Evolutionary conservation across 208 protist genomes (phyloP), one percentile per base, ranked within the genome.

Genomic region (Leishmania turanica): DNA sequence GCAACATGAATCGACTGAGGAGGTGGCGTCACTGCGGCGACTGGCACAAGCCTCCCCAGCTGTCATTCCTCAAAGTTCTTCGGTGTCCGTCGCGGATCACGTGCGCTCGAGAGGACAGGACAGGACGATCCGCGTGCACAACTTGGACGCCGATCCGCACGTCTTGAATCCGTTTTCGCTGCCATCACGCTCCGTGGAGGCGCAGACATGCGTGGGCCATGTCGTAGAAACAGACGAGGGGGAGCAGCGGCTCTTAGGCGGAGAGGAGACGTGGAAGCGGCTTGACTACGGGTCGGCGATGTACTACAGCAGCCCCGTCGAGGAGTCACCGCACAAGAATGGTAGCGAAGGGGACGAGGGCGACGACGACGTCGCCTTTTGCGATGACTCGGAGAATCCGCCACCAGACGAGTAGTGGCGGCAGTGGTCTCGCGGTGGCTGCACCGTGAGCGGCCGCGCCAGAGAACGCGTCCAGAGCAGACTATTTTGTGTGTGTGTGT

Each of bases 281-380:
- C 31, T 70, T 3, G 37, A 80, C 31, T 80, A 80, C 54, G 77
- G 77, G 24, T 65, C 66, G 15, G 77, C 77, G 6, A n/a, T 73
- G 77, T 80, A 80, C 68, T 80, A 75, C 66, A 80, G 77, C 19
- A n/a, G 45, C 40, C 15, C 77, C 40, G 34, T 47, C 37, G 47
- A 66, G 1, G 49, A 24, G 24, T 3, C 6, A 0, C 37, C 75
- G 37, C 45, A 62, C 34, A 31, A 56, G 7, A 68, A 51, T 65
- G 53, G 49, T 21, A 54, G 71, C n/a, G n/a, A 13, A 45, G 17
- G 9, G 68, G 9, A 42, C 45, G 15, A 60, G 15, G 7, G 19
- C 71, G 45, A 40, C 31, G 49, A 45, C 1, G 11, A 13, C 27
- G 31, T 42, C 31, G 31, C 1, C 31, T 37, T 53, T 56, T 42